Evolutionary conservation across 2,329 filamentous ascomycete genomes (phyloP), one percentile per base, ranked within the genome.

Genomic region (Pseudogymnoascus sp.): DNA sequence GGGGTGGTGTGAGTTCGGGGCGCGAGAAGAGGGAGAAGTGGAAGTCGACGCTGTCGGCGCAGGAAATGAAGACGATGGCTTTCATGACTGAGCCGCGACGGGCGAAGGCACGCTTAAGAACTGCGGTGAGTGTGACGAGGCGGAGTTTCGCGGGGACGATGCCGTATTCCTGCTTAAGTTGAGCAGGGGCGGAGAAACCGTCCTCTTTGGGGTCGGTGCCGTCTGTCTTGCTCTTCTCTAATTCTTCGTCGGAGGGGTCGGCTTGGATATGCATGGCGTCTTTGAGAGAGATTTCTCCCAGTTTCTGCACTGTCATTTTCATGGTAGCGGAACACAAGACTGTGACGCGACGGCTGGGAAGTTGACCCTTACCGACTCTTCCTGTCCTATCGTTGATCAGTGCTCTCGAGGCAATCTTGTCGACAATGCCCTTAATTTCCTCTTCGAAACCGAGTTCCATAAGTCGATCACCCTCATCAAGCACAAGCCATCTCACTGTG

Each of bases 371-470:
- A 1, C 79, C 76, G 3, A 82, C 77, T 4, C 82, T 81, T 62
- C 86, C 85, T 39, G 83, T 82, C 31, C 84, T 85, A 63, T 82
- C 84, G 64, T 83, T 82, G 39, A 82, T 79, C 19, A 89, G 74
- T 31, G 80, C 77, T 63, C 88, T 83, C 51, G 87, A 78, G 67
- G 92, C 87, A 64, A 98, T 84, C 67, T 89, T 89, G 63, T 85
- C 82, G 14, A 99, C 90, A 68, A 97, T 93, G 66, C 88, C 90
- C 73, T 90, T 90, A 65, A 99, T 85, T 72, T 98, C 93, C 63
- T 97, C 88, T 76, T 98, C 95, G 70, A 99, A 99, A 0, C 95
- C 95, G 72, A 98, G 83, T 73, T 99, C 95, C 93, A 99, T 97
- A 74, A 99, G 80, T n/a, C 95, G 85, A 80, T 99, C 95, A 31